Evolutionary conservation across 768 basidiomycete genomes (phyloP), one percentile per base, ranked within the genome.

Genomic region (Lentinula sp.): DNA sequence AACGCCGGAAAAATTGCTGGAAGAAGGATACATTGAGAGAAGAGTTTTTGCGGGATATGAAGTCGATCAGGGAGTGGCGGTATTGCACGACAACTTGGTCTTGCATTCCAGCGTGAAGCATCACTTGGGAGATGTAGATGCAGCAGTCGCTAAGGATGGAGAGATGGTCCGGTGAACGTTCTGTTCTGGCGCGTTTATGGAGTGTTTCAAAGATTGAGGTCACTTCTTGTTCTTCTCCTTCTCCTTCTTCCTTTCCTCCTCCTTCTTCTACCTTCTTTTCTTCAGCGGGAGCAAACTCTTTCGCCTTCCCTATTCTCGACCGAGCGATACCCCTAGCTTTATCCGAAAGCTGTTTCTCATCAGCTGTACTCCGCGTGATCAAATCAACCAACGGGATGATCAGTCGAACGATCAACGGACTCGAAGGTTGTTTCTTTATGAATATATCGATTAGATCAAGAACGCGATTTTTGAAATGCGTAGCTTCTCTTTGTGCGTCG

Each of bases 401-500:
- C 52, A 92, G 76, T 42, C 81, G 84, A 42, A 92, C 67, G 57
- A 86, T 73, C 59, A 88, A 79, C 0, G 87, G 79, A 69, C 83
- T 96, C n/a, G 85, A 77, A 1, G 90, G 81, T 65, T 93, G 89
- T 67, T 85, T 87, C 70, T 85, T 90, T 64, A 90, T 74, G 74
- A 87, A 95, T 23, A 82, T 85, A 58, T 98, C 95, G 61, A 98
- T 81, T n/a, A 99, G 83, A 72, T 98, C 96, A 33, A 99, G 85
- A 33, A 97, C 90, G 12, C 95, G 87, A 71, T 92, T 94, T 72
- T 96, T 98, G 85, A 97, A 98, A 73, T 98, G 91, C 5, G 92
- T 90, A 3, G 94, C 93, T 74, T 96, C 91, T 50, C 91, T 82
- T 69, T 95, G 91, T 35, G 83, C 85, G 68, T 87, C 84, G 67